Conservation (phyloP, 805 yeast genomes). For the Wickerhamiella alocasiicola region DNA sequence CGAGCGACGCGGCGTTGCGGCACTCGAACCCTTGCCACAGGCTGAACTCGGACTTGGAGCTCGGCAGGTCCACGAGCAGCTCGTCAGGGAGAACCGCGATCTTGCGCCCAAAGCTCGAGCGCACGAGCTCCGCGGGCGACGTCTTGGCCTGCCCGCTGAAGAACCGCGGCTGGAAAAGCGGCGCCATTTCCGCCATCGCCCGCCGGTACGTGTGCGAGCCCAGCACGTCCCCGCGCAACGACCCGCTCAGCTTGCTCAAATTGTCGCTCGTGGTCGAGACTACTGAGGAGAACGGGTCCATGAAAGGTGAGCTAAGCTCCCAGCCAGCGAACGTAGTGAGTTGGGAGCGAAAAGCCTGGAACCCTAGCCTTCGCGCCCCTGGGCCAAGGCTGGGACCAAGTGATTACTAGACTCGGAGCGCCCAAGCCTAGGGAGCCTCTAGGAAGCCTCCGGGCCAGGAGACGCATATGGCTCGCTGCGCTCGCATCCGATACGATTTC, state of each 20-base stretch:
- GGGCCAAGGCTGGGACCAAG: no score
- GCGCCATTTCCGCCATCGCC: constrained; percentile 35
- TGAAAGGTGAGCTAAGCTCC: no score
- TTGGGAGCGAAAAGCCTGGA: no score
- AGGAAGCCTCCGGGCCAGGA: no score
- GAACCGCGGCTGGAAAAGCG: constrained; percentile 32
- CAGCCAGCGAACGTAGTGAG: no score
- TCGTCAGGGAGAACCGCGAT: constrained; percentile 48
- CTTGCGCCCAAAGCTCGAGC: constrained; percentile 22
- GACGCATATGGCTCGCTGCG: no score
- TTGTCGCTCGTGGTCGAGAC: constrained; percentile 31
- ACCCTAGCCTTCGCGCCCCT: no score
- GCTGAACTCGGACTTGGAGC: constrained; percentile 31
- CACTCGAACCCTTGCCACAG: constrained; percentile 62
- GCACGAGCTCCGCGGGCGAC: constrained; percentile 28
- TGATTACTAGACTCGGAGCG: no score
- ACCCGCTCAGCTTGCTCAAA: constrained; percentile 26
- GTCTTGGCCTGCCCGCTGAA: constrained; percentile 24
- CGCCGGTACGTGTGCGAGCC: constrained; percentile 30
- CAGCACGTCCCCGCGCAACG: constrained; percentile 28
- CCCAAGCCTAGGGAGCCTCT: no score
- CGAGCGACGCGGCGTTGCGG: constrained; percentile 32
- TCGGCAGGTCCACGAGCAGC: constrained; percentile 43
- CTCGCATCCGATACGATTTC: no score
- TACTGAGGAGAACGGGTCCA: constrained; percentile 29